Conservation (phyloP, 2,329 filamentous ascomycete genomes). For the Penicillium sp. region DNA sequence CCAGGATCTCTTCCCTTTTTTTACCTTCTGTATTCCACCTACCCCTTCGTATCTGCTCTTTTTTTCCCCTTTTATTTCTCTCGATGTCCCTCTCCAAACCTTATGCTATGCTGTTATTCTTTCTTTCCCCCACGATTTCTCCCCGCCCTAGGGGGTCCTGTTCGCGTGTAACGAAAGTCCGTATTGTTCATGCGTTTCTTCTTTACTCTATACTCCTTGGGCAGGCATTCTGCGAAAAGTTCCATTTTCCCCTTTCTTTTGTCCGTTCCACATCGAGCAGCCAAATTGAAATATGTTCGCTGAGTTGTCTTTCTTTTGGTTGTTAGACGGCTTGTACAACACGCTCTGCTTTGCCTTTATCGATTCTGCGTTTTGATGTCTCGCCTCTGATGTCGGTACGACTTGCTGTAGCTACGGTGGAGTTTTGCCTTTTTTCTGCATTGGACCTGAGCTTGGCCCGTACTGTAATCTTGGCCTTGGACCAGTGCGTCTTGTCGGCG, state of each 20-base stretch:
- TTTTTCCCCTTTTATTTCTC: constrained; percentile 11
- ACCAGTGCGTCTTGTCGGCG: constrained; percentile 2
- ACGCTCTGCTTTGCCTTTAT: constrained; percentile 22
- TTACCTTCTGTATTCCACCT: constrained; percentile 1
- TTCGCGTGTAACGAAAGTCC: constrained; percentile 41
- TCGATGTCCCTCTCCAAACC: background rate
- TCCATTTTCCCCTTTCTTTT: constrained; percentile 28
- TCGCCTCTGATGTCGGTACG: constrained; percentile 2
- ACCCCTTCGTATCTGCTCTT: constrained; percentile 6
- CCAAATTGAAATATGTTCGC: constrained; percentile 40
- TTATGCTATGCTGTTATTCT: constrained; percentile 19
- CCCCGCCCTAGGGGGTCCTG: constrained; percentile 27
- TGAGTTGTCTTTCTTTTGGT: constrained; percentile 13
- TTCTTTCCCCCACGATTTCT: constrained; percentile 10
- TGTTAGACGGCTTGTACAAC: constrained; percentile 40
- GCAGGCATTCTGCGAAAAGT: constrained; percentile 49
- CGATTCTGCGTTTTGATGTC: constrained; percentile 8
- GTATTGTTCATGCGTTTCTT: constrained; percentile 35
- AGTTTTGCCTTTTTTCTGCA: background rate
- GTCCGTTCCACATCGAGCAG: constrained; percentile 32
- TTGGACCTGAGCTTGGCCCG: background rate
- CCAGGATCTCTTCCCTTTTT: background rate
- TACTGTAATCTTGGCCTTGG: background rate
- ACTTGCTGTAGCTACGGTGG: background rate
- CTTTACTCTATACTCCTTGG: constrained; percentile 39